Evolutionary conservation across 306 rosid genomes (phyloP).

Genomic region (Medicago ruthenica): DNA sequence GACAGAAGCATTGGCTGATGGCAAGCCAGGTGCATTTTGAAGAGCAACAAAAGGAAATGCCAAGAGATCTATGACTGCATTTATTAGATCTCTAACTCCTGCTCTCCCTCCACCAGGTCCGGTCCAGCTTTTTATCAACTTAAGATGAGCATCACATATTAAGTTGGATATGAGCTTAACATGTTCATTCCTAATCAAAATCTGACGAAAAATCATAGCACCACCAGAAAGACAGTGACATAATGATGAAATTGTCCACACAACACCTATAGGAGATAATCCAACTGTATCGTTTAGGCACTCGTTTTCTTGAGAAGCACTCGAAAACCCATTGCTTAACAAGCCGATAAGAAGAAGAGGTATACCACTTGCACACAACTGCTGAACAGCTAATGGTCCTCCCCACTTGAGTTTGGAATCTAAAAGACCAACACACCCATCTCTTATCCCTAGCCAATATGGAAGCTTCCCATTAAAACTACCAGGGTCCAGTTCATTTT

Average conservation of each 20-base stretch:
- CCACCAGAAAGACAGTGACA: slow-evolving; percentile 85
- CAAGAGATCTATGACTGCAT: slow-evolving; percentile 71
- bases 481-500: slow-evolving; percentile 52
- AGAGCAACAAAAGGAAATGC: slow-evolving; percentile 97
- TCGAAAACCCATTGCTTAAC: slow-evolving; percentile 56
- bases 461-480: slow-evolving; percentile 62
- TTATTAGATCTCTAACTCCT: slow-evolving; percentile 74
- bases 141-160: slow-evolving; percentile 75
- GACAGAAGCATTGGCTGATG: slow-evolving; percentile 82
- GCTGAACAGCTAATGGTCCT: slow-evolving; percentile 88
- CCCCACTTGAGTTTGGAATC: slow-evolving; percentile 85
- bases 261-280: slow-evolving; percentile 82
- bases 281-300: slow-evolving; percentile 63
- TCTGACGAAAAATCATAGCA: slow-evolving; percentile 74
- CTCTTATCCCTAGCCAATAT: slow-evolving; percentile 79
- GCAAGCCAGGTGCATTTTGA: slow-evolving; percentile 87
- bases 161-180: slow-evolving; percentile 70
- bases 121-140: slow-evolving; percentile 74
- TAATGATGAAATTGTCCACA: slow-evolving; percentile 80
- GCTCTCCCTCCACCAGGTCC: slow-evolving; percentile 92
- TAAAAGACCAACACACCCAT: slow-evolving; percentile 90
- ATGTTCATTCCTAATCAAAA: slow-evolving; percentile 70
- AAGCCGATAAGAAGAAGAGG: slow-evolving; percentile 77
- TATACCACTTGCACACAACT: slow-evolving; percentile 81
- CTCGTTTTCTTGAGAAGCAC: slow-evolving; percentile 56